Evolutionary conservation across 2,329 filamentous ascomycete species (phyloP), one percentile per base, ranked within the genome.

Genomic region (Daldinia sp.): DNA sequence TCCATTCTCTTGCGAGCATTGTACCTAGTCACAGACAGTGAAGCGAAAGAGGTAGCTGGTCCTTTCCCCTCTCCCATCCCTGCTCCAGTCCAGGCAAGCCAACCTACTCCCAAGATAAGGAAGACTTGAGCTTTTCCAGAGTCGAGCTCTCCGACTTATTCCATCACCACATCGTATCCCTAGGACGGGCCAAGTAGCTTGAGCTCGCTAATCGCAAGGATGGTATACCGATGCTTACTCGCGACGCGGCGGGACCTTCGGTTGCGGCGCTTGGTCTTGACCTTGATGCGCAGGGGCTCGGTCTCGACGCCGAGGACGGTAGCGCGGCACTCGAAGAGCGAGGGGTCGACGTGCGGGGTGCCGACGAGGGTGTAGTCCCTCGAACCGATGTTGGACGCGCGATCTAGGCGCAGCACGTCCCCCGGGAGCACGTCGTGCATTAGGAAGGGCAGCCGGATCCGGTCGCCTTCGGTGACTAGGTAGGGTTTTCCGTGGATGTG

Each of bases 191-290:
- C 68, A 6, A 70, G 25, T 60, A 96, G 83, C 74, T 85, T 89
- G 66, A 98, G 75, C 78, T 98, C 92, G 74, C 90, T 90, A 67
- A 99, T 90, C 74, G 89, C 85, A 78, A 99, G 75, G 19, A 97
- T 86, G 2, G 95, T 99, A 78, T 91, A 97, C 73, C 87, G 85
- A 76, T 96, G 92, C 85, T 99, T 97, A 82, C 93, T 97, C 81
- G 85, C 90, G 8, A 95, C 90, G 61, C 85, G 87, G 82, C 88
- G 92, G 50, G 86, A 84, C 74, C 90, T 84, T 74, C 92, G 82
- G 77, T 90, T 90, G 73, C 87, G 91, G 82, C 88, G 80, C 85
- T 93, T 94, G 71, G 86, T 94, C 85, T 94, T 94, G 79, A 91
- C 83, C 81, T 92, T 92, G 70, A 88, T 81, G 60, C 91, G 82